phyloP scores from a whole-genome alignment of 192 early-diverging fungal genomes.

The Hyaloraphidium curvatum region DNA sequence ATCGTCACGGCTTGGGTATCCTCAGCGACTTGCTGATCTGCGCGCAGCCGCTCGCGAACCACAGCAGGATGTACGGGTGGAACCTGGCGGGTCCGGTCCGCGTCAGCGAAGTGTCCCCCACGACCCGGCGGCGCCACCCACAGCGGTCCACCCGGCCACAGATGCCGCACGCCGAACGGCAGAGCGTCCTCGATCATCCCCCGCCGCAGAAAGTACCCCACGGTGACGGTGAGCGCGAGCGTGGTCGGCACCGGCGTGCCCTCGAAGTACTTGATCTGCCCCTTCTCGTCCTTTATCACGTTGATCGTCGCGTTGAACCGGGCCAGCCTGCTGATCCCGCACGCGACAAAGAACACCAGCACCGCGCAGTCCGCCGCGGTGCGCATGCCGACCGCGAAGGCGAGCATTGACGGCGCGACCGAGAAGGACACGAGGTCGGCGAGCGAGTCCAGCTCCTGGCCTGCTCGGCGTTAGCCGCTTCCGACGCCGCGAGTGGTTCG shows the following conservation, averaged over 20 bases:
- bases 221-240: not conserved
- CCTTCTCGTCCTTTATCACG: not conserved
- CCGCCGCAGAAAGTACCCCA: not conserved
- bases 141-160: not conserved
- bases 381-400: not conserved
- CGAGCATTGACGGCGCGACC: not conserved
- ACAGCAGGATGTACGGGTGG: not conserved
- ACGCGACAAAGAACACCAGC: not conserved
- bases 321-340: not conserved
- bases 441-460: not conserved
- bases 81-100: not conserved
- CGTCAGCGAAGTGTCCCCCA: not conserved
- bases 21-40: not conserved
- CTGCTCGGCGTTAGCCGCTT: not conserved
- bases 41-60: not conserved
- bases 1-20: not conserved
- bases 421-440: not conserved
- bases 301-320: not conserved
- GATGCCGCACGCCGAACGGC: not conserved
- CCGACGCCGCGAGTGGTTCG: not conserved
- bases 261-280: not conserved
- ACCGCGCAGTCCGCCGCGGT: not conserved
- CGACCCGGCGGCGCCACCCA: not conserved
- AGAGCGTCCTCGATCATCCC: not conserved
- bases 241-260: not conserved